Base-by-base conservation (phyloP, 345 rosid genomes). In the Orychophragmus violaceus region DNA sequence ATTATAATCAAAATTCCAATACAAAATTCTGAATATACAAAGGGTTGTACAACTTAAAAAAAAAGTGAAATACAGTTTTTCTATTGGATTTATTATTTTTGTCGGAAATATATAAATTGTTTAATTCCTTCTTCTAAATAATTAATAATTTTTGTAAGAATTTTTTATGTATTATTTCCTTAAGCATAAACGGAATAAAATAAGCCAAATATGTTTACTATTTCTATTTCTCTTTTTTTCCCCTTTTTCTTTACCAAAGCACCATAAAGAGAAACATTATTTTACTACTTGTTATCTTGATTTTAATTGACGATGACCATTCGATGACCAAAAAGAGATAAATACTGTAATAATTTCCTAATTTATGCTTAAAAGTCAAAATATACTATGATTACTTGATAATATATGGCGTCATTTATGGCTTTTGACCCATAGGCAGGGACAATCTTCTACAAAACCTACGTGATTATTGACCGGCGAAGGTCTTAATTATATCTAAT, bases 221-320 rank as follows among this genome's bases (percentile, higher is more conserved):
- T n/a, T n/a, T n/a, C n/a, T n/a, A 41, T 41, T 21, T 27, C 30
- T 8, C 0, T 19, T 3, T 8, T 18, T 30, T 12, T 16, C n/a
- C 8, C 27, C 5, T 52, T 66, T 24, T 30, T 11, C 39, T 59
- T 66, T 46, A 59, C 48, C 59, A 74, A 74, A 74, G 76, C 70
- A 64, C 37, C 52, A 57, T 2, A 71, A 74, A 67, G 64, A 35
- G 39, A 62, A 68, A 52, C 55, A 54, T 28, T 51, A 67, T 44
- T 73, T 59, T 65, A 73, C 44, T 5, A 39, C 41, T 73, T 44
- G 58, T 74, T 60, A 59, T 73, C 67, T 59, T 66, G 1, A 4
- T 29, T 50, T 50, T 41, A 17, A 42, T 73, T 72, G 66, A 59
- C 39, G 45, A 59, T 72, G 71, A 72, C 70, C 59, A 71, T 71